Conservation (phyloP, 2,329 filamentous ascomycete species). For the Dendrostoma leiphaemia region DNA sequence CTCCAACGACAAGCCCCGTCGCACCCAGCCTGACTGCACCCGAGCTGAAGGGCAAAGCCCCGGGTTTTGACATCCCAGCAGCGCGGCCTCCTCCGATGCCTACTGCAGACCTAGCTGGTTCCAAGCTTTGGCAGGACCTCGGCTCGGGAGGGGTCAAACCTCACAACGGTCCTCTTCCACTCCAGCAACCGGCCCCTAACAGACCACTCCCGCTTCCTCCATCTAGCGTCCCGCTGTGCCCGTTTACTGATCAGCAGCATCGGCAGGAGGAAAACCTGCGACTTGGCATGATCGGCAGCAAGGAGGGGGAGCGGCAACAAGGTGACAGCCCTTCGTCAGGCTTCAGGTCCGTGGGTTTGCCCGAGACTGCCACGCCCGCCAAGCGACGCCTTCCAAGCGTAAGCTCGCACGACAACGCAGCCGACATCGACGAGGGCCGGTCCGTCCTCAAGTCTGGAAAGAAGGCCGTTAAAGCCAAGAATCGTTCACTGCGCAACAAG, state of each 20-base stretch:
- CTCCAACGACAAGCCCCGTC: not conserved
- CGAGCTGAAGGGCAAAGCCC: not conserved
- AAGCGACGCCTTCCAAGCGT: not conserved
- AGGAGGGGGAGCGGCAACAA: too few relatives aligned
- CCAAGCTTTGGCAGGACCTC: not conserved
- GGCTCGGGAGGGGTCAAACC: constrained; percentile 1
- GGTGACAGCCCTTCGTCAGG: too few relatives aligned
- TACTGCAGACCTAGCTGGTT: not conserved
- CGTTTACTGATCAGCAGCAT: not conserved
- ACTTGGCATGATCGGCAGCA: not conserved
- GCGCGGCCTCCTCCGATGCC: not conserved
- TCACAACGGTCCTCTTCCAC: constrained; percentile 5
- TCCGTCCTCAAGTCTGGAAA: not conserved
- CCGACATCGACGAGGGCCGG: not conserved
- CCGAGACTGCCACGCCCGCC: not conserved
- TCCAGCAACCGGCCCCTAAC: constrained; percentile 5
- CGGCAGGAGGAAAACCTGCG: not conserved
- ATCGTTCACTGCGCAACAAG: constrained; percentile 10
- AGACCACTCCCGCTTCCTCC: constrained; percentile 5
- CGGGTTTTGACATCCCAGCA: not conserved
- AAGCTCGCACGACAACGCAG: not conserved
- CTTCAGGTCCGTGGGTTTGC: not conserved
- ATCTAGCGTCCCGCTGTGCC: not conserved
- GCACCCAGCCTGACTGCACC: not conserved
- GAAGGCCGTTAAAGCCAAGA: not conserved